Evolutionary conservation across 495 filamentous ascomycete species (phyloP), one percentile per base, ranked within the genome.

Genomic region (Pseudevernia furfuracea): DNA sequence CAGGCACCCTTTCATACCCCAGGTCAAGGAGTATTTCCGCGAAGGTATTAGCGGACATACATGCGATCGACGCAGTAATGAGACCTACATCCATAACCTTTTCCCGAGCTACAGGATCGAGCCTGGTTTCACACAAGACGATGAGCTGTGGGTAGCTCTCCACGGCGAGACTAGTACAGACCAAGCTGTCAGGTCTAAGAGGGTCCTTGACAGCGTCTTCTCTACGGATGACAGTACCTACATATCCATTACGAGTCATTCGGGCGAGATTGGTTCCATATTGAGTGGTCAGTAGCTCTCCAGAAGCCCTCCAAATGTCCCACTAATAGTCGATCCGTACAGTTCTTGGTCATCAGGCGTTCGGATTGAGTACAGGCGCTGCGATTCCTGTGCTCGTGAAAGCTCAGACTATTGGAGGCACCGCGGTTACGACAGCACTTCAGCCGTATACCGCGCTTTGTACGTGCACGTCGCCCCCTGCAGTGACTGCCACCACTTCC

Each of bases 11-110:
- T 90, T 88, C 74, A 74, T 73, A 1, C 88, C 89, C 0, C 75
- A 78, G 3, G 77, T 94, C 69, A 89, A 87, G 70, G 89, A 93
- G 70, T 72, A 83, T 28, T 75, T 93, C 64, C 82, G 91, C 53
- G 91, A 96, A 68, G 77, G 80, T 2, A 83, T 92, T 62, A 84
- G 84, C 53, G 78, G 86, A 55, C 90, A 94, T 71, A 93, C 90
- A 11, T 96, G 90, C 72, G 90, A 96, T 71, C 82, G 85, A 19
- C 81, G 91, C 2, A 79, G 80, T 59, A 79, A 66, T 34, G 81
- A 80, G 59, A 75, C 76, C 5, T 82, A 79, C 62, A 91, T 96
- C 67, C 69, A 74, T 8, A 53, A 70, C 17, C 73, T 74, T 23
- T 90, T 85, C 68, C 88, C 88, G 0, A 55, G 43, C 10, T 91